Evolutionary conservation across 2,329 filamentous ascomycete species (phyloP).

Genomic region (Diplocarpon rosae): DNA sequence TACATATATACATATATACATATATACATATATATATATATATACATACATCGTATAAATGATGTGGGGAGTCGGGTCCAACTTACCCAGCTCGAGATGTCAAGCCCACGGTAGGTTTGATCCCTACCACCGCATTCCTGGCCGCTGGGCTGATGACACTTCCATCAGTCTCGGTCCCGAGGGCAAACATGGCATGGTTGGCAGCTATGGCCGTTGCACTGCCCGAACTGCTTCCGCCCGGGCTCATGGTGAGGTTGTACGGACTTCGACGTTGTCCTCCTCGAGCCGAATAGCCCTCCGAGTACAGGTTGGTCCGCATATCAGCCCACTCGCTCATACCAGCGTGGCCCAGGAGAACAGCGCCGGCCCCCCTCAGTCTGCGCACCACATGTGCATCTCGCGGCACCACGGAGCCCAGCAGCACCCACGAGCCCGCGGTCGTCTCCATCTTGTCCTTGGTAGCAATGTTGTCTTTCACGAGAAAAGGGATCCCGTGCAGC

Average conservation of each 20-base stretch:
- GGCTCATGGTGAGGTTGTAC: slow-evolving; percentile 58
- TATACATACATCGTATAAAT: neutral
- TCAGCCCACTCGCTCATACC: slow-evolving; percentile 65
- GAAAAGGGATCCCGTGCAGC: slow-evolving; percentile 65
- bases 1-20: too few relatives aligned
- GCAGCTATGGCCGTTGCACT: slow-evolving; percentile 52
- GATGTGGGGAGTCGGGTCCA: neutral
- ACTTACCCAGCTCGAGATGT: slow-evolving; percentile 45
- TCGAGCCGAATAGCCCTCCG: slow-evolving; percentile 53
- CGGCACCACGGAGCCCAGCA: slow-evolving; percentile 54
- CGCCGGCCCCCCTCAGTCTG: slow-evolving; percentile 47
- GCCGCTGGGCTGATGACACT: slow-evolving; percentile 63
- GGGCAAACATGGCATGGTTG: slow-evolving; percentile 50
- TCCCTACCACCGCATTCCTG: slow-evolving; percentile 56
- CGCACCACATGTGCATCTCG: slow-evolving; percentile 56
- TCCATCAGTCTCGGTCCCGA: slow-evolving; percentile 68
- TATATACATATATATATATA: too few relatives aligned
- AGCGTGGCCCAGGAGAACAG: slow-evolving; percentile 60
- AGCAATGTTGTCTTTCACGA: slow-evolving; percentile 64
- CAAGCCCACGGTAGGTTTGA: slow-evolving; percentile 66
- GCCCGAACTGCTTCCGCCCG: slow-evolving; percentile 59
- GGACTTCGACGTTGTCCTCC: slow-evolving; percentile 54
- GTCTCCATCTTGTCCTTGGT: slow-evolving; percentile 62
- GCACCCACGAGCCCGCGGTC: slow-evolving; percentile 57
- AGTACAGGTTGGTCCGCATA: slow-evolving; percentile 57